phyloP scores from a whole-genome alignment of 2,329 filamentous ascomycete genomes.

The Hymenotorrendiella dingleyae region DNA sequence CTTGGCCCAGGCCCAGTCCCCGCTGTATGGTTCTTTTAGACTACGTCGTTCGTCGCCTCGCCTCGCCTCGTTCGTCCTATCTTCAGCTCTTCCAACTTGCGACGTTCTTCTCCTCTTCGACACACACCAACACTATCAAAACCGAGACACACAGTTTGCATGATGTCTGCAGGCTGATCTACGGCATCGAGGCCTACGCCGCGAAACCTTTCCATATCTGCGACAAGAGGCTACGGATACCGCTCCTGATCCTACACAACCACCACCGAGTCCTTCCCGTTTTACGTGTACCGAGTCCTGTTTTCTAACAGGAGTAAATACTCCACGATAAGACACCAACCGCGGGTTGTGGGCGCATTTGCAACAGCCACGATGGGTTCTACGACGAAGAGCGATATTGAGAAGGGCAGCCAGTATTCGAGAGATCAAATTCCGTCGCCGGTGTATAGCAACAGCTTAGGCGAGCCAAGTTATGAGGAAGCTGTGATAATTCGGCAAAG shows the following conservation, averaged over 20 bases:
- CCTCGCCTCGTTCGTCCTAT: too few relatives aligned
- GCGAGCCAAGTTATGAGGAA: slow-evolving; percentile 22
- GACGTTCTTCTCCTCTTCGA: too few relatives aligned
- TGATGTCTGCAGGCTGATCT: background rate
- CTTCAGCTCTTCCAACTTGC: too few relatives aligned
- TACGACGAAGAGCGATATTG: slow-evolving; percentile 4
- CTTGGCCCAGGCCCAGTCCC: too few relatives aligned
- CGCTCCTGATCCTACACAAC: background rate
- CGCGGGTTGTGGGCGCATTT: background rate
- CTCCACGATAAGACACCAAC: background rate
- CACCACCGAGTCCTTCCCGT: background rate
- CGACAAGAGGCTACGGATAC: background rate
- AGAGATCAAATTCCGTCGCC: slow-evolving; percentile 8
- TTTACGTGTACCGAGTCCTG: too few relatives aligned
- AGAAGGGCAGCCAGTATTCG: slow-evolving; percentile 7
- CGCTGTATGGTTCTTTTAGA: too few relatives aligned
- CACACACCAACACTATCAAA: too few relatives aligned
- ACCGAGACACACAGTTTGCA: too few relatives aligned
- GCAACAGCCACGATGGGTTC: background rate
- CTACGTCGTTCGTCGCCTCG: too few relatives aligned
- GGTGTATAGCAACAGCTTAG: slow-evolving; percentile 11
- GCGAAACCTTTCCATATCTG: background rate
- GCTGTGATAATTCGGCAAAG: slow-evolving; percentile 14
- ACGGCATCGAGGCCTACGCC: background rate
- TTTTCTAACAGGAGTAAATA: too few relatives aligned